Evolutionary conservation across 495 filamentous ascomycete species (phyloP).

Genomic region (Trichocladium uniseriatum): DNA sequence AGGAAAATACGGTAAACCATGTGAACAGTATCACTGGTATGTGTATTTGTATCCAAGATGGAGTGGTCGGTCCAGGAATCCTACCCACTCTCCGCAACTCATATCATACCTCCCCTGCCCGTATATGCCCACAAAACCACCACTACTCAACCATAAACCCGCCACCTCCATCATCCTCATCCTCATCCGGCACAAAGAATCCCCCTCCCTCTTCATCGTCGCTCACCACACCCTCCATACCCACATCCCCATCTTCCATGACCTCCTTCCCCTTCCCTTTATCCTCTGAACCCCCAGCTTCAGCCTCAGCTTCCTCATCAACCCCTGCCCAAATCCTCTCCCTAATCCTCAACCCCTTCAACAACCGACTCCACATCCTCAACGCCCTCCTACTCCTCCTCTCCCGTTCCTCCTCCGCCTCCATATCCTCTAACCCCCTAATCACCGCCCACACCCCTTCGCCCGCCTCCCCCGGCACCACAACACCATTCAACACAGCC

Average conservation of each 20-base stretch:
- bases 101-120: too few species aligned
- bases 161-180: conserved; percentile 27
- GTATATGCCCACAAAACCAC: neutral
- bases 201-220: conserved; percentile 9
- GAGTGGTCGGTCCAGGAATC: too few species aligned
- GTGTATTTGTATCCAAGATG: too few species aligned
- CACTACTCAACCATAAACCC: conserved; percentile 26
- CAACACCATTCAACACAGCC: conserved; percentile 63
- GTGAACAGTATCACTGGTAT: too few species aligned
- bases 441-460: conserved; percentile 66
- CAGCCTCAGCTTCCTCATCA: conserved; percentile 31
- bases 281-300: conserved; percentile 14
- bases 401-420: conserved; percentile 47
- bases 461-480: conserved; percentile 59
- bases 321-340: conserved; percentile 57
- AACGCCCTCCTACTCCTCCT: conserved; percentile 48
- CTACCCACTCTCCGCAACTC: too few species aligned
- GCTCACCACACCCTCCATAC: conserved; percentile 10
- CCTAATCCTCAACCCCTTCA: conserved; percentile 66
- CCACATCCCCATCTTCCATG: conserved; percentile 14
- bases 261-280: conserved; percentile 9
- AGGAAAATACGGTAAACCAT: too few species aligned
- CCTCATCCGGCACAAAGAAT: conserved; percentile 11
- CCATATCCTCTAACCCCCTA: conserved; percentile 51
- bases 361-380: conserved; percentile 65